Evolutionary conservation across 2,329 filamentous ascomycete genomes (phyloP), one percentile per base, ranked within the genome.

Genomic region (Aplosporella prunicola): DNA sequence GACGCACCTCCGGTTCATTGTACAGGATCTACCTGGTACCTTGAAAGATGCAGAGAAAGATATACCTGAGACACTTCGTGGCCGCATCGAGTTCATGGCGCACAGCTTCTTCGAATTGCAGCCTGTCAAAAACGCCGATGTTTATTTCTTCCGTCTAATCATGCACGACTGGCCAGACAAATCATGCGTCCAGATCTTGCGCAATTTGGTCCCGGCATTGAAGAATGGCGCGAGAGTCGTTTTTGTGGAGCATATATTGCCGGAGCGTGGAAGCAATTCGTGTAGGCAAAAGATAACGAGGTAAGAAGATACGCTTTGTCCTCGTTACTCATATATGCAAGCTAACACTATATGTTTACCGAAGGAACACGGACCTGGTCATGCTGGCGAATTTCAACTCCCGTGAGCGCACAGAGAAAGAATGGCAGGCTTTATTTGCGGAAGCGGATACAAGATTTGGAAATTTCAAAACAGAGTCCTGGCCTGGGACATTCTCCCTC

Each of bases 41-140:
- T 22, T 48, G 23, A 41, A 40, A 26, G 27, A 20, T 13, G 25
- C 16, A 14, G 18, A n/a, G 18, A 16, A 36, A 9, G 15, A 36
- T 4, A 41, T 17, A 25, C 41, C 39, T 8, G 16, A 8, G 4
- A 43, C 45, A 14, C 45, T 55, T 8, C 41, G 38, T 24, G 45
- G 43, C 11, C 53, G 56, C 31, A 50, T 60, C 26, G 48, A 45
- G 5, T 63, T 63, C 42, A 58, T 63, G 43, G 58, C 58, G 3
- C 73, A 80, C 49, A 69, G 77, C 47, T 76, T 80, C 50, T 76
- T 78, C 51, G 61, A 61, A 5, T 64, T 68, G 34, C 75, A 80
- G 51, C 63, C 67, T 0, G 60, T 72, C 10, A 57, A 66, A 32
- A 37, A 35, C 15, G 76, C 72, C 67, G 73, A 76, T 46, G 66